Evolutionary conservation across 2,329 filamentous ascomycete genomes (phyloP).

Genomic region (Colletotrichum karsti): DNA sequence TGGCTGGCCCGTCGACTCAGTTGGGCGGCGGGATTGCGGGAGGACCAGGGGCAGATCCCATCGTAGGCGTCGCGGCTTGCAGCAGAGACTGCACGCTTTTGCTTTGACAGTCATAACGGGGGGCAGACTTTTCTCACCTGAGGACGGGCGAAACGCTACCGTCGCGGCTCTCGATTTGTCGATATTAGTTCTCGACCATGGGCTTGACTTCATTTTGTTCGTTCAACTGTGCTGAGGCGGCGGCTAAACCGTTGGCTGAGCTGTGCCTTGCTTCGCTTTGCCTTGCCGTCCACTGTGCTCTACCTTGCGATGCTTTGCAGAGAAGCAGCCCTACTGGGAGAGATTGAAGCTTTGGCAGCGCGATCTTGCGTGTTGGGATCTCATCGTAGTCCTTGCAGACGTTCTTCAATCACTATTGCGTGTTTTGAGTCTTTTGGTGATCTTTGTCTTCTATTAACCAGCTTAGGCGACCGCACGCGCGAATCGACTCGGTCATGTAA

Average conservation of each 20-base stretch:
- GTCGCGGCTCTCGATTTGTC: slow-evolving; percentile 1
- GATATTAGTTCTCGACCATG: background rate
- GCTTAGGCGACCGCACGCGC: slow-evolving; percentile 8
- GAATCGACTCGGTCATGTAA: slow-evolving; percentile 14
- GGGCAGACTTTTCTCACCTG: slow-evolving; percentile 19
- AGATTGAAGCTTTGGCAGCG: background rate
- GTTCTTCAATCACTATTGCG: background rate
- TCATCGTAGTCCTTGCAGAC: background rate
- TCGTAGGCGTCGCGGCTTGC: background rate
- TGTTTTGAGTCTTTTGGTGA: background rate
- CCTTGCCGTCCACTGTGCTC: background rate
- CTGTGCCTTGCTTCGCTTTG: background rate
- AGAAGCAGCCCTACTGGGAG: slow-evolving; percentile 10
- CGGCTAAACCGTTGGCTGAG: background rate
- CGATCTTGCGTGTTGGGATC: background rate
- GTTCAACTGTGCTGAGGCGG: background rate
- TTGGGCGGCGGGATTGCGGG: background rate
- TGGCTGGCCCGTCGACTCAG: background rate
- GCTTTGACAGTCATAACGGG: slow-evolving; percentile 25
- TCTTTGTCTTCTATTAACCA: slow-evolving; percentile 19
- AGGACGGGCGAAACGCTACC: slow-evolving; percentile 7
- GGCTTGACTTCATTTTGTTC: background rate
- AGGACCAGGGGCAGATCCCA: background rate
- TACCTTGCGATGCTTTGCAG: background rate
- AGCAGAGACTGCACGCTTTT: background rate